Evolutionary conservation across 441 rosid genomes (phyloP).

Genomic region (Cnidoscolus chayamansa): DNA sequence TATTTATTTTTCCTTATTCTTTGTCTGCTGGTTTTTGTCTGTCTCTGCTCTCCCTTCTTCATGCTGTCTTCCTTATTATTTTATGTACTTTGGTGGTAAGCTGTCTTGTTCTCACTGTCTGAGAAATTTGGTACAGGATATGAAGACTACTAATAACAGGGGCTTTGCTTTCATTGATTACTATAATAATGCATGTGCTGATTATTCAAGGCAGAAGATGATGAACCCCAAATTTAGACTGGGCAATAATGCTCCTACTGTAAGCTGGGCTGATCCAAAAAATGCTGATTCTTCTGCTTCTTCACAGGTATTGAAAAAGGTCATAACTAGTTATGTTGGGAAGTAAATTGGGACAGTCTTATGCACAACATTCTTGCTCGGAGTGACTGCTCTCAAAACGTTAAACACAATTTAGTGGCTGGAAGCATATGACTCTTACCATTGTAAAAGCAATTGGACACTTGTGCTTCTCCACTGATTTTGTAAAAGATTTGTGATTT

Average conservation of each 20-base stretch:
- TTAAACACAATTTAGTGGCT: background rate
- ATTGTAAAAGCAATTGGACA: background rate
- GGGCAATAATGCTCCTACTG: slow-evolving; percentile 84
- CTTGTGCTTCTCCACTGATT: slow-evolving; percentile 17
- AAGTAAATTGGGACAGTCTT: background rate
- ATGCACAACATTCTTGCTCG: background rate
- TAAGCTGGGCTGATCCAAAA: slow-evolving; percentile 98
- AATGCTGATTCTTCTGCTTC: slow-evolving; percentile 73
- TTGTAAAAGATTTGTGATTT: slow-evolving; percentile 44
- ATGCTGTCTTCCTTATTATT: slow-evolving; percentile 18
- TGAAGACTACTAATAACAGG: slow-evolving; percentile 62
- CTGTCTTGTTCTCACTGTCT: slow-evolving; percentile 11
- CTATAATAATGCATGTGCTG: slow-evolving; percentile 95
- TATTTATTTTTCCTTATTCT: background rate
- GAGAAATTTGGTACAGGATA: slow-evolving; percentile 45
- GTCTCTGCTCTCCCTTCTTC: background rate
- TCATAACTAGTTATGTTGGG: background rate
- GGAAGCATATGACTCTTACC: background rate
- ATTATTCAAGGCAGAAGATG: slow-evolving; percentile 86
- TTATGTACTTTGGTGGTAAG: background rate
- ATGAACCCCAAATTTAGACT: slow-evolving; percentile 73
- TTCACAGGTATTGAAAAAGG: slow-evolving; percentile 56
- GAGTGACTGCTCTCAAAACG: background rate
- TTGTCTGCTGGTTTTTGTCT: slow-evolving; percentile 27
- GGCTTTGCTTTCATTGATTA: slow-evolving; percentile 94